These are phyloP conservation scores for Botryotinia globosa DNA, from an alignment of 2,329 filamentous ascomycete genomes.

Conservation along the genomic window DNA sequence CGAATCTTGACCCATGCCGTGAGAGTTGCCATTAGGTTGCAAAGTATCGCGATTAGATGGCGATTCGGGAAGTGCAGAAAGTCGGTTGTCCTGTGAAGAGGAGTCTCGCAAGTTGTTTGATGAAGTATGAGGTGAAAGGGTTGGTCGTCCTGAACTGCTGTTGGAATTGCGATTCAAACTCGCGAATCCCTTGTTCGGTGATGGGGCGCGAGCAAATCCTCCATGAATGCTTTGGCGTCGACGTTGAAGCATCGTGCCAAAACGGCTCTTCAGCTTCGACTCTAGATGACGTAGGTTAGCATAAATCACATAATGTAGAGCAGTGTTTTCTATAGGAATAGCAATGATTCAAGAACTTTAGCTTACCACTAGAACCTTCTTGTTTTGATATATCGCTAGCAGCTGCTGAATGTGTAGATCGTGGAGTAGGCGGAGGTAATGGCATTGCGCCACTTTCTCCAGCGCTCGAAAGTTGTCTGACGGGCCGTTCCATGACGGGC, in stretches of 20 bases:
- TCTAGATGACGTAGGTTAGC: slow-evolving; percentile 38
- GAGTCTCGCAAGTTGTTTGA: slow-evolving; percentile 58
- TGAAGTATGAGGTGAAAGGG: slow-evolving; percentile 54
- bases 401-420: slow-evolving; percentile 32
- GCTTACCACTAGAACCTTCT: slow-evolving; percentile 17
- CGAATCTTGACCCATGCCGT: slow-evolving; percentile 36
- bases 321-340: background rate
- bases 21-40: slow-evolving; percentile 32
- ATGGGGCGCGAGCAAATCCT: slow-evolving; percentile 53
- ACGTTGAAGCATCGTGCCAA: slow-evolving; percentile 68
- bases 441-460: slow-evolving; percentile 25
- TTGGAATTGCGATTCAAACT: slow-evolving; percentile 60
- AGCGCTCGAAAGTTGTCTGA: slow-evolving; percentile 33
- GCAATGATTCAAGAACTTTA: background rate
- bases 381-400: slow-evolving; percentile 33
- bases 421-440: slow-evolving; percentile 34
- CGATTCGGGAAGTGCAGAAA: slow-evolving; percentile 58
- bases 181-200: slow-evolving; percentile 51
- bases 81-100: slow-evolving; percentile 42
- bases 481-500: slow-evolving; percentile 35
- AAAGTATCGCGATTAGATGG: slow-evolving; percentile 41
- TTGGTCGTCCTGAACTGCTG: slow-evolving; percentile 56
- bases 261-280: slow-evolving; percentile 58
- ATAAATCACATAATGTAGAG: background rate
- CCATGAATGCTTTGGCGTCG: slow-evolving; percentile 65